A percentile compares a stretch with the other conserved stretches of the same genome.
Conservation (phyloP, 2,329 filamentous ascomycete species). For the Scytalidium sp. region DNA sequence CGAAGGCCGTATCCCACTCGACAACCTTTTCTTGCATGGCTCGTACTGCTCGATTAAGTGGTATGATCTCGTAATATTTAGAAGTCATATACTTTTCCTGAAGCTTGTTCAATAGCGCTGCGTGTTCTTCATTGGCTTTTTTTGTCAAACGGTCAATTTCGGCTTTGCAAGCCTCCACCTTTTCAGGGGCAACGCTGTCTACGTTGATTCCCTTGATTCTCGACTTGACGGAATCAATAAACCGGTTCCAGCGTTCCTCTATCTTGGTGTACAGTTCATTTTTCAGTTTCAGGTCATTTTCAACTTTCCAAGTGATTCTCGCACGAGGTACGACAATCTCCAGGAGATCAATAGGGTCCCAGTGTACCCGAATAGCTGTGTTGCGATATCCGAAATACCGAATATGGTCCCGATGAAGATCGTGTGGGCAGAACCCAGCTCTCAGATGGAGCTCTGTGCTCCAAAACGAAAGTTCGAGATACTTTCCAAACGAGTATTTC, state of each 20-base stretch:
- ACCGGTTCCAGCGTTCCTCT: slow-evolving; percentile 78
- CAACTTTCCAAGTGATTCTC: slow-evolving; percentile 95
- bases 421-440: slow-evolving; percentile 78
- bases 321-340: slow-evolving; percentile 92
- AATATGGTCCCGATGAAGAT: slow-evolving; percentile 88
- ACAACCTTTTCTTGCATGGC: slow-evolving; percentile 90
- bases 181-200: slow-evolving; percentile 86
- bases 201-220: slow-evolving; percentile 86
- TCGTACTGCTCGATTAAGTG: slow-evolving; percentile 83
- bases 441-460: slow-evolving; percentile 75
- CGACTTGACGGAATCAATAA: slow-evolving; percentile 82
- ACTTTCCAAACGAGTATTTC: slow-evolving; percentile 99
- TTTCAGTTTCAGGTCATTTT: slow-evolving; percentile 86
- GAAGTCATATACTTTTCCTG: slow-evolving; percentile 91
- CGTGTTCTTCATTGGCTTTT: slow-evolving; percentile 81
- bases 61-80: slow-evolving; percentile 95
- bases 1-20: slow-evolving; percentile 89
- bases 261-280: slow-evolving; percentile 85
- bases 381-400: slow-evolving; percentile 90
- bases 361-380: slow-evolving; percentile 83
- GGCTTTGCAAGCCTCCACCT: slow-evolving; percentile 74
- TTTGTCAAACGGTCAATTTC: slow-evolving; percentile 78
- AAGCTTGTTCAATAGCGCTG: slow-evolving; percentile 68
- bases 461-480: slow-evolving; percentile 97
- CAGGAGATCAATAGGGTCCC: slow-evolving; percentile 86